Conservation (phyloP, 345 rosid species). For the Ceriops zippeliana region DNA sequence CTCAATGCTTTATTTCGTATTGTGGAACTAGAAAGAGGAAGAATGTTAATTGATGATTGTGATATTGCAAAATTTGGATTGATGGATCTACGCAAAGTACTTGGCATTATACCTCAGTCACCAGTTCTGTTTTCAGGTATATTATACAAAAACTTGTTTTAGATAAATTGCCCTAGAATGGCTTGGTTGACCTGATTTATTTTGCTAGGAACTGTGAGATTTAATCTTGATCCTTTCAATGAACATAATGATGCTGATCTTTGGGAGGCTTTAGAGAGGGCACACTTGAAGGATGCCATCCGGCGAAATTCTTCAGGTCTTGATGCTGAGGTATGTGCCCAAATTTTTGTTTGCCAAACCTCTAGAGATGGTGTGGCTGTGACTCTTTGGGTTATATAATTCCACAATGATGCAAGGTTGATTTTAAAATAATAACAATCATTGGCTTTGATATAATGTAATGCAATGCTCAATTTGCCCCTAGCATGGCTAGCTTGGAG, state of each 20-base stretch:
- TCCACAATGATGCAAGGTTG: too few species aligned
- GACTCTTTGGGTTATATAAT: background rate
- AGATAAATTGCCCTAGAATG: background rate
- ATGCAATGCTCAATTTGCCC: too few species aligned
- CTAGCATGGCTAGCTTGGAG: too few species aligned
- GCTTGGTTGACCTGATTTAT: constrained; percentile 8
- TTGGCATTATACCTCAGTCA: constrained; percentile 97
- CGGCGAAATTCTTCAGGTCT: constrained; percentile 81
- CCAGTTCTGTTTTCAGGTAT: constrained; percentile 99
- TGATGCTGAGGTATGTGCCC: constrained; percentile 69
- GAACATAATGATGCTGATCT: constrained; percentile 98
- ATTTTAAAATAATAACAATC: too few species aligned
- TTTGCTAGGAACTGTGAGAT: constrained; percentile 76
- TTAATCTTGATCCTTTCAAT: constrained; percentile 93
- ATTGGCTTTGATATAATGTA: too few species aligned
- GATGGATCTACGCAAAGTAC: constrained; percentile 89
- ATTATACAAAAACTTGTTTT: background rate
- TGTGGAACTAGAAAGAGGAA: constrained; percentile 91
- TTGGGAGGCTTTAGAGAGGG: constrained; percentile 98
- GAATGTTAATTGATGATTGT: constrained; percentile 78
- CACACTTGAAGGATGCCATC: constrained; percentile 86
- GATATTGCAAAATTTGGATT: constrained; percentile 77
- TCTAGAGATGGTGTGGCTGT: background rate
- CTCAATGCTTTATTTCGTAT: constrained; percentile 90
- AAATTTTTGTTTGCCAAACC: constrained; percentile 6